Conservation (phyloP, 2,329 filamentous ascomycete genomes). For the Fusarium newnesense region DNA sequence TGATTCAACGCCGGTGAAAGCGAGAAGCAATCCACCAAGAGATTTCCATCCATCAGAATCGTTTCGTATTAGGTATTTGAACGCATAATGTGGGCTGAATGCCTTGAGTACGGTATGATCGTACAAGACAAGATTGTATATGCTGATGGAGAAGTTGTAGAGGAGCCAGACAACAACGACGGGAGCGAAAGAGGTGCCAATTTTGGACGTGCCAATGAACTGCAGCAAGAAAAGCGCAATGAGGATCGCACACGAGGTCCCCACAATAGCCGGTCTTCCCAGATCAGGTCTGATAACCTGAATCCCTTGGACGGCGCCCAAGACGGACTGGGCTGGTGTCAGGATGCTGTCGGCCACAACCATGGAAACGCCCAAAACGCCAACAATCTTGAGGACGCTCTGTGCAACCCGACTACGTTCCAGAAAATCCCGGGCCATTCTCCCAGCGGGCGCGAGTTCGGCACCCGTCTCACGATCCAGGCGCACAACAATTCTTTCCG, state of each 20-base stretch:
- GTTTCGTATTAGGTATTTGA: conserved; percentile 69
- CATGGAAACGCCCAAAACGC: conserved; percentile 74
- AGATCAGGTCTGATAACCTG: conserved; percentile 68
- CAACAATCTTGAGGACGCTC: conserved; percentile 67
- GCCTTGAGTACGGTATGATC: conserved; percentile 66
- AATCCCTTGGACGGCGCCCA: conserved; percentile 74
- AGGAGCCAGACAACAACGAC: conserved; percentile 74
- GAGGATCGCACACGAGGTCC: conserved; percentile 72
- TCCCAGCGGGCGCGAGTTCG: conserved; percentile 64
- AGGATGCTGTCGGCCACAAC: conserved; percentile 74
- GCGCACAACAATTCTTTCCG: conserved; percentile 62
- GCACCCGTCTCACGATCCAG: conserved; percentile 68
- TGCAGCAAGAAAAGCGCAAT: conserved; percentile 72
- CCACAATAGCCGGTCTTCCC: conserved; percentile 66
- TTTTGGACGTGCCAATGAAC: conserved; percentile 70
- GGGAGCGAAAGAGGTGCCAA: conserved; percentile 71
- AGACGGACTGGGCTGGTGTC: conserved; percentile 75
- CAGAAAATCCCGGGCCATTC: conserved; percentile 64
- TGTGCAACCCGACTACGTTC: conserved; percentile 66
- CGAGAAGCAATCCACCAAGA: conserved; percentile 76
- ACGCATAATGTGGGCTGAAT: conserved; percentile 69
- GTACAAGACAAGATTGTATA: conserved; percentile 67
- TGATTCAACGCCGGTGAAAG: conserved; percentile 83
- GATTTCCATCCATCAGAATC: conserved; percentile 70
- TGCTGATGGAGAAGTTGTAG: conserved; percentile 70